Evolutionary conservation across 2,329 filamentous ascomycete genomes (phyloP).

Genomic region (Colletotrichum limetticola): DNA sequence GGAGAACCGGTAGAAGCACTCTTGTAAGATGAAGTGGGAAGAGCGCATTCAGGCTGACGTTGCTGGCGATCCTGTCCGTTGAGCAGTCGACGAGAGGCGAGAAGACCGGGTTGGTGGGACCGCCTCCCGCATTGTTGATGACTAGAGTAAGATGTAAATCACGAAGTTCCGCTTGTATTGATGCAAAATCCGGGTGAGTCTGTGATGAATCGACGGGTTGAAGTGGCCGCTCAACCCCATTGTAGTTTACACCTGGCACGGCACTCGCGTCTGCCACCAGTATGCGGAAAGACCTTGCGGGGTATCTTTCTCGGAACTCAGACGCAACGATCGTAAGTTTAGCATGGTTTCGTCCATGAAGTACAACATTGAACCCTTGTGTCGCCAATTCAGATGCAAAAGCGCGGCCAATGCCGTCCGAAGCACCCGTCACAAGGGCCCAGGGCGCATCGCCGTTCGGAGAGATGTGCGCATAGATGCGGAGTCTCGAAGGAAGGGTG

Average conservation of each 20-base stretch:
- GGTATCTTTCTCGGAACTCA: not conserved
- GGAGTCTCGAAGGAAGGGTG: not conserved
- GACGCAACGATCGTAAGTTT: not conserved
- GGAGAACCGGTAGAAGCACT: slow-evolving; percentile 51
- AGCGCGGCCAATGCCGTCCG: not conserved
- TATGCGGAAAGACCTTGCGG: not conserved
- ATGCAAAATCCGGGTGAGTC: not conserved
- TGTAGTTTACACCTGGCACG: not conserved
- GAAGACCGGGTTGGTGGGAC: slow-evolving; percentile 43
- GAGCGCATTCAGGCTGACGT: not conserved
- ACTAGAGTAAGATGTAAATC: slow-evolving; percentile 61
- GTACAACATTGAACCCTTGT: not conserved
- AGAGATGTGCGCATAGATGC: not conserved
- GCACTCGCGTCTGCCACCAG: not conserved
- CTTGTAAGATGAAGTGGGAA: not conserved
- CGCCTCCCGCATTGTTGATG: slow-evolving; percentile 67
- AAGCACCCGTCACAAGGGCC: not conserved
- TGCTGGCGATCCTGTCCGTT: slow-evolving; percentile 45
- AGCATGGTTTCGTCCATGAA: not conserved
- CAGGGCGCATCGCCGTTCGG: not conserved
- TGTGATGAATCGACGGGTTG: not conserved
- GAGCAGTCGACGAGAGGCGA: slow-evolving; percentile 48
- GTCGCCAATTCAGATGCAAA: not conserved
- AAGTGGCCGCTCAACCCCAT: not conserved
- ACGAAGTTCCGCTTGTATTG: not conserved